phyloP scores from a whole-genome alignment of 2,329 filamentous ascomycete species.

The Talaromyces sp. region DNA sequence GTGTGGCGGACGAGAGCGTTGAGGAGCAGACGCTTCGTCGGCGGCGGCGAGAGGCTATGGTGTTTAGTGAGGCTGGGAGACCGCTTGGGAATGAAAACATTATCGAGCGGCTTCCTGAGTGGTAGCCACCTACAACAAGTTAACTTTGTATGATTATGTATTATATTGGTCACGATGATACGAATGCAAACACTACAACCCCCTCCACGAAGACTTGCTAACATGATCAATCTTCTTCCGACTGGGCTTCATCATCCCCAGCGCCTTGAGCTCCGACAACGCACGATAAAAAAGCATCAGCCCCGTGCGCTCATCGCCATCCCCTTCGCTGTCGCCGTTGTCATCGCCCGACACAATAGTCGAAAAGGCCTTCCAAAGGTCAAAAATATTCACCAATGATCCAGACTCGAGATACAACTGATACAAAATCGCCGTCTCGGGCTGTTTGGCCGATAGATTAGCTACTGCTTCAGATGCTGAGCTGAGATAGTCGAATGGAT shows the following conservation, averaged over 20 bases:
- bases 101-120: conserved; percentile 55
- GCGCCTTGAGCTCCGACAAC: conserved; percentile 74
- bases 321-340: conserved; percentile 11
- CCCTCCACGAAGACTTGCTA: conserved; percentile 76
- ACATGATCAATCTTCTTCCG: conserved; percentile 91
- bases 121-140: not conserved
- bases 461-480: conserved; percentile 35
- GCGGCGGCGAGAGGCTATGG: conserved; percentile 80
- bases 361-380: conserved; percentile 58
- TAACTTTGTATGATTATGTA: conserved; percentile 11
- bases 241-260: conserved; percentile 85
- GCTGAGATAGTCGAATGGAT: conserved; percentile 55
- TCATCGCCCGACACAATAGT: conserved; percentile 43
- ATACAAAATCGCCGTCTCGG: conserved; percentile 56
- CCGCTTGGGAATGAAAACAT: conserved; percentile 72
- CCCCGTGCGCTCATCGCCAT: conserved; percentile 28
- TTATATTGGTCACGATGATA: conserved; percentile 13
- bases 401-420: conserved; percentile 61
- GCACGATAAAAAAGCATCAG: conserved; percentile 79
- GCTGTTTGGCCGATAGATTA: conserved; percentile 48
- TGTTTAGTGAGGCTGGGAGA: conserved; percentile 78
- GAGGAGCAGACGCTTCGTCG: conserved; percentile 67
- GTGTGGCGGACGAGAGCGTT: conserved; percentile 27
- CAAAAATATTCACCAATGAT: conserved; percentile 54
- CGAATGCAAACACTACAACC: conserved; percentile 32